Base-by-base conservation (phyloP, 1,284 basidiomycete genomes). In the Microbotryum intermedium region DNA sequence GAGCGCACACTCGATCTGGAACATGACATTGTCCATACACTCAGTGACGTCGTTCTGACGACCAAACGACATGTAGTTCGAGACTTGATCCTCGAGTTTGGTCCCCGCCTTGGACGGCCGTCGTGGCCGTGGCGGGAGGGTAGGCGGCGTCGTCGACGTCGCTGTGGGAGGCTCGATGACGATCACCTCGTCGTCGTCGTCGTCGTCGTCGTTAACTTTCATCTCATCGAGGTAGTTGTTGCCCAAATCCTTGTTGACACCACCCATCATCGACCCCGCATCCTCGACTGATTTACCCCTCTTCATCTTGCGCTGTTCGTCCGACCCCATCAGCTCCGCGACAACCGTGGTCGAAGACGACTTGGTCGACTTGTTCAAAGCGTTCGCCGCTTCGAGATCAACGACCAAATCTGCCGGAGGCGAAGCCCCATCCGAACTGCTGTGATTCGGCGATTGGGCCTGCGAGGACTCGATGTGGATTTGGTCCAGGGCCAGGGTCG, bases 21-120 rank as follows among this genome's bases (percentile, higher is more conserved):
- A 95, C 79, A 98, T 87, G 76, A 94, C 93, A 71, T 98, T 98
- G 76, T 98, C 93, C 83, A 98, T 88, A 74, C 94, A 97, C 76
- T 98, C 94, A 0, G 93, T 88, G 3, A 97, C 93, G 73, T 98
- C 94, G 72, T 98, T 94, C 72, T 98, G 94, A 66, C 61, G 53
- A 88, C 90, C 90, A 71, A 94, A 94, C 81, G 90, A 86, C 87
- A 94, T 89, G 20, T 83, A 66, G 16, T 23, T 59, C 44, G 59
- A 59, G 1, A 68, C 60, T 52, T 67, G 50, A 25, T 50, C 43
- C 56, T 66, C 59, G n/a, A 66, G 52, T 23, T 61, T 48, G 16
- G 34, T 39, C 34, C 16, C 23, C 46, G 46, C 23, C 21, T 9
- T 51, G 26, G 50, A 30, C 50, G 21, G 21, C 20, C 30, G 50